Conservation (phyloP, 2,329 filamentous ascomycete species). For the Dendryphion nanum region DNA sequence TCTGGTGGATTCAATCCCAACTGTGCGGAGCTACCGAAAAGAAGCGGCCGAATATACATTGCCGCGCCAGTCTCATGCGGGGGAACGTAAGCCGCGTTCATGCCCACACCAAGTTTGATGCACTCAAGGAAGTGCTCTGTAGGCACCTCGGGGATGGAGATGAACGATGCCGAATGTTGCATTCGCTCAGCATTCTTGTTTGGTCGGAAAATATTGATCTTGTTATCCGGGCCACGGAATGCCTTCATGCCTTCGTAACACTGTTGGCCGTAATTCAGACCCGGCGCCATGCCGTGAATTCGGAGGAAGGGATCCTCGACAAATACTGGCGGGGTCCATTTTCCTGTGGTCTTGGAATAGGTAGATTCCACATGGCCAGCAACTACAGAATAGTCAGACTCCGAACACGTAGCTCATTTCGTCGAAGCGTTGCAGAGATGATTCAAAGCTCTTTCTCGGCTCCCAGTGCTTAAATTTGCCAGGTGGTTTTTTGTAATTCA, state of each 20-base stretch:
- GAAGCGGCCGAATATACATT: conserved; percentile 86
- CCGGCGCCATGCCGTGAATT: conserved; percentile 93
- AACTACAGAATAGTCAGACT: too few species aligned
- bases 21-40: conserved; percentile 86
- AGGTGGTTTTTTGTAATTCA: too few species aligned
- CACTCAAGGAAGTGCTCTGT: conserved; percentile 72
- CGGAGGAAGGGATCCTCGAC: conserved; percentile 80
- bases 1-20: conserved; percentile 83
- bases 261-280: conserved; percentile 92
- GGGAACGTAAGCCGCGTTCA: conserved; percentile 89
- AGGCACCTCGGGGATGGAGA: conserved; percentile 80
- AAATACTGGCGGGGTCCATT: conserved; percentile 78
- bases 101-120: conserved; percentile 75
- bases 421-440: too few species aligned
- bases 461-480: too few species aligned
- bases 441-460: not conserved
- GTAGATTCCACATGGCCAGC: conserved; percentile 92
- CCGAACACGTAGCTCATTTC: too few species aligned
- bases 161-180: conserved; percentile 78
- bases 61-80: conserved; percentile 85
- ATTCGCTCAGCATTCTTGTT: conserved; percentile 80
- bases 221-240: conserved; percentile 73
- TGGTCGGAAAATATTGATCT: conserved; percentile 85
- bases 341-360: conserved; percentile 69
- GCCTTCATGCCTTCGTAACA: conserved; percentile 98